These are phyloP conservation scores for Hirsutella minnesotensis DNA, from an alignment of 2,329 filamentous ascomycete species.

Conservation along the genomic window DNA sequence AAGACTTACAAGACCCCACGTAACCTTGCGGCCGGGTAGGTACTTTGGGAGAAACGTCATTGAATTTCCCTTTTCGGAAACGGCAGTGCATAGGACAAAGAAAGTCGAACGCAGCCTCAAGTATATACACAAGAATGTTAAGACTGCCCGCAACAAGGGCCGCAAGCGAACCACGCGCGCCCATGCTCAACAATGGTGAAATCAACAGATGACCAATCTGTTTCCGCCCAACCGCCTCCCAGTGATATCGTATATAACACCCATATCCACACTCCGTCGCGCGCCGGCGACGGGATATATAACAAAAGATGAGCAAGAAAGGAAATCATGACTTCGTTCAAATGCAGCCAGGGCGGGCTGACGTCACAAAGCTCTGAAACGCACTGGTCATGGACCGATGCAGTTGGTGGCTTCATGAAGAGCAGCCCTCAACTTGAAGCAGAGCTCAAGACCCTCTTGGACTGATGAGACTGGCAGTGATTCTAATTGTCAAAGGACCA, in stretches of 20 bases:
- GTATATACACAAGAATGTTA: neutral
- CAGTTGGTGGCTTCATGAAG: no score
- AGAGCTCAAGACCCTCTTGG: neutral
- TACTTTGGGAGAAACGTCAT: no score
- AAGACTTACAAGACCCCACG: no score
- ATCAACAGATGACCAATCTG: neutral
- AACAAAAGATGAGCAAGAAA: neutral
- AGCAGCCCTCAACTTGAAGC: neutral
- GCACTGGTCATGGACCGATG: no score
- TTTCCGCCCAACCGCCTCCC: neutral
- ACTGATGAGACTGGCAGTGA: neutral
- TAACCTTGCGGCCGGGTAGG: no score
- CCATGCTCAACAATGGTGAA: neutral
- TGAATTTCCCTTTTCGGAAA: no score
- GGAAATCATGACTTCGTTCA: neutral
- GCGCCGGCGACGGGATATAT: neutral
- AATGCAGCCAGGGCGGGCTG: neutral
- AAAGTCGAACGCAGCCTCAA: neutral
- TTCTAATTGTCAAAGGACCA: slow-evolving; percentile 39
- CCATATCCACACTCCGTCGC: neutral
- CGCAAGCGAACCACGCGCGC: no score
- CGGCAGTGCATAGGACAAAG: no score
- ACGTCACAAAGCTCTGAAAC: no score
- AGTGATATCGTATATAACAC: neutral
- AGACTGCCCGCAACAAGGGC: no score